Evolutionary conservation across 306 rosid species (phyloP).

Genomic region (Quercus robur): DNA sequence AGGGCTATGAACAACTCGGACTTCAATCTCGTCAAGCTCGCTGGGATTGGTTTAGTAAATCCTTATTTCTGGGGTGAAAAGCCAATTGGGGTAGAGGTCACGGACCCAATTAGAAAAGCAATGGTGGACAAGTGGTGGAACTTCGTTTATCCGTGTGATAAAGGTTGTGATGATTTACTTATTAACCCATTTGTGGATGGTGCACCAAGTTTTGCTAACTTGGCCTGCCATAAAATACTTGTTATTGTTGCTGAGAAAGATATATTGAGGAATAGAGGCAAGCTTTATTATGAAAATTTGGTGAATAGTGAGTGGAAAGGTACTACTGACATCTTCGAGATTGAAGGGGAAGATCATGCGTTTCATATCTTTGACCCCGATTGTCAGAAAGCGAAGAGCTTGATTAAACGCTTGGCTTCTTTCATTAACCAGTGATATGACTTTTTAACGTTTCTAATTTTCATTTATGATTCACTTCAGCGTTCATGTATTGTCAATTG

Average conservation of each 20-base stretch:
- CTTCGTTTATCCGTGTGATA: constrained; percentile 68
- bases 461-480: too few relatives aligned
- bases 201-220: constrained; percentile 44
- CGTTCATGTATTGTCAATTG: too few relatives aligned
- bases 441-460: too few relatives aligned
- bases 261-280: constrained; percentile 72
- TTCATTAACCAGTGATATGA: constrained; percentile 32
- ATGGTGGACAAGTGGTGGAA: constrained; percentile 90
- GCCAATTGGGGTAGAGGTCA: constrained; percentile 56
- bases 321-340: constrained; percentile 37
- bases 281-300: constrained; percentile 54
- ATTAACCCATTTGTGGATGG: constrained; percentile 79
- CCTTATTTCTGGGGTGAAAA: constrained; percentile 86
- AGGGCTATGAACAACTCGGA: constrained; percentile 10
- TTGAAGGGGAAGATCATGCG: constrained; percentile 62
- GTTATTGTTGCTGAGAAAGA: constrained; percentile 64
- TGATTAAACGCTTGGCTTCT: constrained; percentile 44
- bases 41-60: constrained; percentile 53
- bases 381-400: constrained; percentile 43
- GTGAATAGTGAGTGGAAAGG: constrained; percentile 65
- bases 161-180: constrained; percentile 56
- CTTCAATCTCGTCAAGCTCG: constrained; percentile 24
- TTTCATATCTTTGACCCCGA: constrained; percentile 61
- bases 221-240: constrained; percentile 45
- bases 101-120: constrained; percentile 35